A percentile compares a stretch with the other conserved stretches of the same genome.
phyloP scores from a whole-genome alignment of 2,329 filamentous ascomycete genomes.

The Epichloe scottii region DNA sequence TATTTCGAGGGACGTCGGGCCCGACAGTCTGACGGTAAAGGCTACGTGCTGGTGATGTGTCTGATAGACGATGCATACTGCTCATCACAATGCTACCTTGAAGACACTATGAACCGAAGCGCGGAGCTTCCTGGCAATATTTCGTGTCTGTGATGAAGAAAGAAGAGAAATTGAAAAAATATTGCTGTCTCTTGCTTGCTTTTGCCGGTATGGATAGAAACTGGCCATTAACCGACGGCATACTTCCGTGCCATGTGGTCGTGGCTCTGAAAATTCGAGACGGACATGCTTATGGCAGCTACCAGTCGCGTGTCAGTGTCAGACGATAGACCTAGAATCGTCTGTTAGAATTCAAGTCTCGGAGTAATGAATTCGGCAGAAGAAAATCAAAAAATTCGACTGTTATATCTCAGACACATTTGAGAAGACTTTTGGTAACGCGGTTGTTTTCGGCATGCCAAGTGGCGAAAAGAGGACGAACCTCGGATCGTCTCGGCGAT shows the following conservation, averaged over 20 bases:
- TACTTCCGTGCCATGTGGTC: neutral
- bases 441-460: constrained; percentile 49
- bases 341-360: neutral
- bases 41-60: neutral
- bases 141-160: no score
- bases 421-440: constrained; percentile 53
- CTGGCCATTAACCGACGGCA: neutral
- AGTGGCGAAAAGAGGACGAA: constrained; percentile 9
- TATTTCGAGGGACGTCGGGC: neutral
- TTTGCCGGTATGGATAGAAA: neutral
- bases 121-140: neutral
- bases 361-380: no score
- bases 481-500: constrained; percentile 12
- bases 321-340: neutral
- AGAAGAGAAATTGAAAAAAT: neutral
- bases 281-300: neutral
- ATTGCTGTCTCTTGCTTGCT: neutral
- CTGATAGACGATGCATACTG: no score
- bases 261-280: neutral
- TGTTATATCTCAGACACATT: constrained; percentile 36
- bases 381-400: neutral
- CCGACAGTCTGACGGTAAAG: neutral
- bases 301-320: neutral
- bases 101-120: neutral
- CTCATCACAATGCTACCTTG: neutral